These are phyloP conservation scores for Cladosporium sp. DNA, from an alignment of 2,329 filamentous ascomycete genomes.

Conservation along the genomic window DNA sequence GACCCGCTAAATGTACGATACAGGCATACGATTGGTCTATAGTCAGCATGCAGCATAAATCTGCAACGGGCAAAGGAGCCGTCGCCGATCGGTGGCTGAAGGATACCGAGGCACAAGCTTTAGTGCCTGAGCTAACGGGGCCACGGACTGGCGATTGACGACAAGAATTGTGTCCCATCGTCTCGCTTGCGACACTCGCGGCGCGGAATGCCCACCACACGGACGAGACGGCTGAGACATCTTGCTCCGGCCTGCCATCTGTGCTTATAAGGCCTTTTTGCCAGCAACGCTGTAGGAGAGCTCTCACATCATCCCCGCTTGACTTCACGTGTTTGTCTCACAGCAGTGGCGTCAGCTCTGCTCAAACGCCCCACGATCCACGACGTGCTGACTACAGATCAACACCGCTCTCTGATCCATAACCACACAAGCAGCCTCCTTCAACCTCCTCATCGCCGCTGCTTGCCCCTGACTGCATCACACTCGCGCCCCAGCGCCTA, in stretches of 20 bases:
- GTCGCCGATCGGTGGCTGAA: too few relatives aligned
- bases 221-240: neutral
- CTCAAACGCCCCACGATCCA: too few relatives aligned
- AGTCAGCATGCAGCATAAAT: too few relatives aligned
- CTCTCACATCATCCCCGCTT: neutral
- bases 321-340: neutral
- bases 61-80: too few relatives aligned
- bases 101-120: conserved; percentile 1
- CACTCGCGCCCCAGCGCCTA: neutral
- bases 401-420: too few relatives aligned
- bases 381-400: too few relatives aligned
- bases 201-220: neutral
- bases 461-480: too few relatives aligned
- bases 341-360: too few relatives aligned
- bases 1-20: too few relatives aligned
- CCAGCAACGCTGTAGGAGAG: neutral
- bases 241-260: neutral
- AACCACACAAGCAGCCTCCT: too few relatives aligned
- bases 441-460: too few relatives aligned
- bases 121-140: conserved; percentile 1
- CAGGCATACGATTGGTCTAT: too few relatives aligned
- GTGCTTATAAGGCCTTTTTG: conserved; percentile 1
- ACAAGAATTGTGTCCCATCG: conserved; percentile 1
- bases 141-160: neutral
- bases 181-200: conserved; percentile 7